These are phyloP conservation scores for Talaromyces sp. DNA, from an alignment of 2,329 filamentous ascomycete genomes.

Conservation along the genomic window DNA sequence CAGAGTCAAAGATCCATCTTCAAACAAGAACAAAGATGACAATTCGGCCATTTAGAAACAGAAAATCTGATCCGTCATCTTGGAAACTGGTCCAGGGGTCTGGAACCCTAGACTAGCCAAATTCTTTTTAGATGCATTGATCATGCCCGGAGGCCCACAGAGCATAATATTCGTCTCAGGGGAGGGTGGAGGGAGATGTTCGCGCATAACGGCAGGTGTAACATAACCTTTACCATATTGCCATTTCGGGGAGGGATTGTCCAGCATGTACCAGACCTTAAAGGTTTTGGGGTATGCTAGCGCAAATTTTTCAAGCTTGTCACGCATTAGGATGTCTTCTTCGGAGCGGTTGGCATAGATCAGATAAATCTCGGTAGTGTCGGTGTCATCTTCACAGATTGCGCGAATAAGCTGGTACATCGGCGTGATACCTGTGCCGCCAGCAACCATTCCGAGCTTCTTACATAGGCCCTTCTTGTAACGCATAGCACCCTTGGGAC, in stretches of 20 bases:
- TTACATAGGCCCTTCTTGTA: slow-evolving; percentile 31
- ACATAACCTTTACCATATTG: slow-evolving; percentile 50
- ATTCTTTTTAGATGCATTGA: slow-evolving; percentile 55
- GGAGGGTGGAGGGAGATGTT: slow-evolving; percentile 48
- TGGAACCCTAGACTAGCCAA: slow-evolving; percentile 52
- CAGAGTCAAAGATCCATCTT: too few species aligned
- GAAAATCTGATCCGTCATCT: slow-evolving; percentile 57
- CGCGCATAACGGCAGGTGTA: slow-evolving; percentile 50
- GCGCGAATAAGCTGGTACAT: slow-evolving; percentile 62
- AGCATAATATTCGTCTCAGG: slow-evolving; percentile 54
- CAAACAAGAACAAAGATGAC: too few species aligned
- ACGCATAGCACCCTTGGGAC: slow-evolving; percentile 37
- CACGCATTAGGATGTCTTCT: slow-evolving; percentile 58
- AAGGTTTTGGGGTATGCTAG: slow-evolving; percentile 53
- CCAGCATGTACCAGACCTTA: slow-evolving; percentile 55
- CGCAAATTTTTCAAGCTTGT: slow-evolving; percentile 56
- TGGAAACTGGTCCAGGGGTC: slow-evolving; percentile 49
- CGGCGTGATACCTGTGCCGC: slow-evolving; percentile 38
- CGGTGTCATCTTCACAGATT: slow-evolving; percentile 59
- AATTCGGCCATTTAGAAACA: slow-evolving; percentile 41
- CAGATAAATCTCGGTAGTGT: slow-evolving; percentile 56
- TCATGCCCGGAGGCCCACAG: slow-evolving; percentile 61
- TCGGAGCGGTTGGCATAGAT: slow-evolving; percentile 60
- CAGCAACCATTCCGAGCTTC: slow-evolving; percentile 33
- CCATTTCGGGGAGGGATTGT: slow-evolving; percentile 49